Conservation (phyloP, 139 green algal species). For the Chlorella sp. region DNA sequence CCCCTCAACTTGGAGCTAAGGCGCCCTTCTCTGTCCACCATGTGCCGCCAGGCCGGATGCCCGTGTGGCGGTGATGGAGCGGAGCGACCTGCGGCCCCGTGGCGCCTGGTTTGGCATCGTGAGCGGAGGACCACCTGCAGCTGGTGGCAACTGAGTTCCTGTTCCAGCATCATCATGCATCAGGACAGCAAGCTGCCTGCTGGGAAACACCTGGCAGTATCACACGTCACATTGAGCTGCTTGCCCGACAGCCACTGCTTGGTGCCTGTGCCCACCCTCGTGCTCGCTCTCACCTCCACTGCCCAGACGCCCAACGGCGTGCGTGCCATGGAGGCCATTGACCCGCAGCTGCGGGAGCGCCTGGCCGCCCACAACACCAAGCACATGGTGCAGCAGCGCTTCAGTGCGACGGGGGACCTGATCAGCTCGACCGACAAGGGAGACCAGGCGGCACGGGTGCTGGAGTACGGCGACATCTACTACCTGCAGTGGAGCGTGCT, state of each 20-base stretch:
- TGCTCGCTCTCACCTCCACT: no score
- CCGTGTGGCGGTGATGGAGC: neutral
- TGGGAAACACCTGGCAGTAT: no score
- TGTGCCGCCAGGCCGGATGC: neutral
- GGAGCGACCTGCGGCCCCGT: neutral
- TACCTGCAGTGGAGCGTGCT: neutral
- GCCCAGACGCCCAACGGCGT: neutral
- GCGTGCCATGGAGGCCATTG: neutral
- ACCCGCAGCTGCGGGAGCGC: neutral
- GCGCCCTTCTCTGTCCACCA: neutral
- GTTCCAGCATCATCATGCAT: no score
- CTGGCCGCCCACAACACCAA: neutral
- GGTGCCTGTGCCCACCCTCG: no score
- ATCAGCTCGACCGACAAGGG: neutral
- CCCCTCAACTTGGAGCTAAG: no score
- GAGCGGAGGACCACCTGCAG: neutral
- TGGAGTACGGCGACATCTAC: neutral
- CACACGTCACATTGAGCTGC: no score
- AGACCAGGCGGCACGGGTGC: neutral
- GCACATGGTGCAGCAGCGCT: neutral
- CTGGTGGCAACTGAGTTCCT: no score
- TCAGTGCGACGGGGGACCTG: neutral
- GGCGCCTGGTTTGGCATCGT: conserved; percentile 6
- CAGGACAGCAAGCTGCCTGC: no score
- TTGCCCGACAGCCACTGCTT: no score